Evolutionary conservation across 495 filamentous ascomycete genomes (phyloP).

Genomic region (Pyrenula aspistea): DNA sequence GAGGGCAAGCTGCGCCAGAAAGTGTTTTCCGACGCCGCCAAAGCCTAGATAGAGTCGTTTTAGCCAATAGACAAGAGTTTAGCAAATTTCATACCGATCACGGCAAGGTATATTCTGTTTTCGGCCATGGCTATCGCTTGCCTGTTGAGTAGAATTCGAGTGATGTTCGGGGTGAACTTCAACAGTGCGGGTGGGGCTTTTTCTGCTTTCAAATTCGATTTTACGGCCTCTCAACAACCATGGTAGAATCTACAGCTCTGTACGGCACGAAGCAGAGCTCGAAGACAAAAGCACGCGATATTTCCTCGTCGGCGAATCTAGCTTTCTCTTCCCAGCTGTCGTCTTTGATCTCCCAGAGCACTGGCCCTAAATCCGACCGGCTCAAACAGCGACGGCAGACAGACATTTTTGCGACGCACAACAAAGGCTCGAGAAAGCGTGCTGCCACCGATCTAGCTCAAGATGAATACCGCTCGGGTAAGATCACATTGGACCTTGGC

Average conservation of each 20-base stretch:
- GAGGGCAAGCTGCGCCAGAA: conserved; percentile 68
- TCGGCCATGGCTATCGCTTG: not conserved
- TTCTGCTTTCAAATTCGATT: no score
- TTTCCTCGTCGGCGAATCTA: conserved; percentile 60
- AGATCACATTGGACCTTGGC: conserved; percentile 28
- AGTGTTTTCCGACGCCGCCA: conserved; percentile 85
- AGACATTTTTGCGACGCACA: conserved; percentile 59
- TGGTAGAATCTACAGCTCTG: conserved; percentile 26
- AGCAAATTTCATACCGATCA: not conserved
- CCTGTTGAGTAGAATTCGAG: no score
- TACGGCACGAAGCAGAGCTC: conserved; percentile 53
- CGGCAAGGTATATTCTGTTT: not conserved
- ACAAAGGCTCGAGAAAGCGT: conserved; percentile 57
- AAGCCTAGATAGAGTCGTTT: conserved; percentile 43
- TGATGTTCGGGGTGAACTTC: no score
- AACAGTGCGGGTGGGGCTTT: no score
- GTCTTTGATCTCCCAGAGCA: conserved; percentile 47
- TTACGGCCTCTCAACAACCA: not conserved
- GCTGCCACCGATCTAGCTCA: conserved; percentile 37
- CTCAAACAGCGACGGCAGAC: conserved; percentile 55
- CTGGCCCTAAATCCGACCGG: conserved; percentile 35
- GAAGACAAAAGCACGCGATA: conserved; percentile 41
- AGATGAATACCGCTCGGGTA: conserved; percentile 14
- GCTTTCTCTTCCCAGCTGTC: conserved; percentile 69
- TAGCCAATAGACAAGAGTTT: not conserved